Conservation (phyloP, 1,139 yeast genomes). For the Taphrina populina region DNA sequence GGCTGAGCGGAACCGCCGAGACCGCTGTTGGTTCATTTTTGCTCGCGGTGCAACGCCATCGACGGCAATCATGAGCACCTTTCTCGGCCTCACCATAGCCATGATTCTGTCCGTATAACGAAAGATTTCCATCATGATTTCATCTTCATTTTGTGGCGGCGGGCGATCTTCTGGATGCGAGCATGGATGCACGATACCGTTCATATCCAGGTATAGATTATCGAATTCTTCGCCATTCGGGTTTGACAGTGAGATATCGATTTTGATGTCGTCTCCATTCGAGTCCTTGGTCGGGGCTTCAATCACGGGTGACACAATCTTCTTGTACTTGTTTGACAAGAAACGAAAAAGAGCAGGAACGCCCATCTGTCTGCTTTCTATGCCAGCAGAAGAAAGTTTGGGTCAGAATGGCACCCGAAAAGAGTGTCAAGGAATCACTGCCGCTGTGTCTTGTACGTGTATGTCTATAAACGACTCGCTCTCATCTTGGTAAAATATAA, state of each 20-base stretch:
- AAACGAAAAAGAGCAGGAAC: slow-evolving; percentile 94
- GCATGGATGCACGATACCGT: slow-evolving; percentile 97
- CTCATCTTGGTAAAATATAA: too few relatives aligned
- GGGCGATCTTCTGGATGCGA: slow-evolving; percentile 94
- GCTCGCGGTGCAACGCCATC: slow-evolving; percentile 99
- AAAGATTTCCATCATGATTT: slow-evolving; percentile 88
- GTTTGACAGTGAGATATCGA: slow-evolving; percentile 71
- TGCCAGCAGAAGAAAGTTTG: too few relatives aligned
- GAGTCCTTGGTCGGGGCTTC: slow-evolving; percentile 64
- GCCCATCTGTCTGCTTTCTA: slow-evolving; percentile 8
- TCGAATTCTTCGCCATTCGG: slow-evolving; percentile 90
- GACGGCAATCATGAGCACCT: slow-evolving; percentile 84
- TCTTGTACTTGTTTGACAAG: slow-evolving; percentile 90
- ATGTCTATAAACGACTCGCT: too few relatives aligned
- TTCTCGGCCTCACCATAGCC: slow-evolving; percentile 92
- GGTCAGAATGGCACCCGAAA: too few relatives aligned
- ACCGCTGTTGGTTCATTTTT: slow-evolving; percentile 97
- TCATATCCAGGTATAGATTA: slow-evolving; percentile 83
- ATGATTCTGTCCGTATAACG: slow-evolving; percentile 85
- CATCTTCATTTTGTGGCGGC: slow-evolving; percentile 91
- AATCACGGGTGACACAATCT: slow-evolving; percentile 83
- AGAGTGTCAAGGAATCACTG: too few relatives aligned
- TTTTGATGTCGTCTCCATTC: slow-evolving; percentile 62
- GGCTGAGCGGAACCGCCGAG: slow-evolving; percentile 94
- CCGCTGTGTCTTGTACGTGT: too few relatives aligned